Base-by-base conservation (phyloP, 2,329 filamentous ascomycete species). In the Neopestalotiopsis sp. region DNA sequence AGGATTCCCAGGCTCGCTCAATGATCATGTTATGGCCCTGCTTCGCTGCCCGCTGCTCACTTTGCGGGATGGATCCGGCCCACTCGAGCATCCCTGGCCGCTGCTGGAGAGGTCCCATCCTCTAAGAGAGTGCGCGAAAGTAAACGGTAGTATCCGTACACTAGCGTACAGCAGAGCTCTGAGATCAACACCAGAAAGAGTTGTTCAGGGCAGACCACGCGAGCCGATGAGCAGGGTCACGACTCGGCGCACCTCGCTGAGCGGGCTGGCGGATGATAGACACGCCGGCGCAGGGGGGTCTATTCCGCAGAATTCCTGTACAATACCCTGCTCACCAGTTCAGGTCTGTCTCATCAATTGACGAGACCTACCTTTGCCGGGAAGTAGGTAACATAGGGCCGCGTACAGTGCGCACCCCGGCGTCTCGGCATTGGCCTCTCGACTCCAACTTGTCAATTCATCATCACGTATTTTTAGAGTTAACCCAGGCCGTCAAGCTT, bases 61-160 rank as follows among this genome's bases (percentile, higher is more conserved):
- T 62, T 38, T 34, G 59, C 59, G 59, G 61, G 61, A 64, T 64
- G 61, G 61, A 64, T 64, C 61, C 61, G 61, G 61, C 61, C 42
- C 40, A 49, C 61, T 34, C 61, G 34, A 24, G 20, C n/a, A 17
- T 20, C 59, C 59, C 59, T 62, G 59, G 13, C 30, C 28, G 20
- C 57, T 24, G 56, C 28, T 59, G 24, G 45, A 20, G 45, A 52
- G 45, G 9, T 52, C 45, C 45, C 45, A 52, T 52, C 45, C 45
- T 52, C 45, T n/a, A 24, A 52, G 9, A n/a, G 17, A 52, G 45
- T 20, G 45, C n/a, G 20, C 45, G n/a, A 52, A 52, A 49, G 45
- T 52, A 9, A 52, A 52, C 45, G 45, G 45, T 24, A 52, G 45
- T 52, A 52, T 52, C 45, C 45, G 45, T 52, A 10, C 17, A 9